Conservation (phyloP, 1,139 yeast species). For the Yamadazyma siamensis region DNA sequence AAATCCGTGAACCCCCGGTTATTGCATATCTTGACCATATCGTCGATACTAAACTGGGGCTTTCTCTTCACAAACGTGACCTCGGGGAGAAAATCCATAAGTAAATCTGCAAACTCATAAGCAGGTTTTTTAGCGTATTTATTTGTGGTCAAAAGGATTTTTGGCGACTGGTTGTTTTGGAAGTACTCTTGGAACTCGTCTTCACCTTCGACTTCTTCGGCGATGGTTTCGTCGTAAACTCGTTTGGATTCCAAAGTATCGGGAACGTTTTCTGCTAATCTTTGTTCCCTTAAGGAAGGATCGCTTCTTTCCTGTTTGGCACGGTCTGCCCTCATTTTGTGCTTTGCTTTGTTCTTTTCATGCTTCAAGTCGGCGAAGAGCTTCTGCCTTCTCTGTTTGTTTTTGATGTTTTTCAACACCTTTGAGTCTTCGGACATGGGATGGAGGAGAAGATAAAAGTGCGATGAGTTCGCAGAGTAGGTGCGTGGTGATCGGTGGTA, state of each 20-base stretch:
- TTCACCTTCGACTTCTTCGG: constrained; percentile 68
- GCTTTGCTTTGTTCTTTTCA: constrained; percentile 73
- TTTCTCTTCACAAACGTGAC: constrained; percentile 85
- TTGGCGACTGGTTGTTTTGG: constrained; percentile 59
- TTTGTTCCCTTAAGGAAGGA: constrained; percentile 76
- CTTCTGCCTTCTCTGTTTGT: constrained; percentile 78
- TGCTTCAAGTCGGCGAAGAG: constrained; percentile 72
- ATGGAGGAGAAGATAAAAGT: constrained; percentile 3
- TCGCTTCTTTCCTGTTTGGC: constrained; percentile 81
- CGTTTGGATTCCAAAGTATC: constrained; percentile 86
- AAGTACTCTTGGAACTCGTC: constrained; percentile 76
- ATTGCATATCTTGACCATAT: constrained; percentile 77
- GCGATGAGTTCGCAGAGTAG: constrained; percentile 4
- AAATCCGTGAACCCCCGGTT: constrained; percentile 86
- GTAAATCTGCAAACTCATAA: constrained; percentile 83
- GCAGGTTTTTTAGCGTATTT: constrained; percentile 84
- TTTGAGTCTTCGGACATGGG: constrained; percentile 16
- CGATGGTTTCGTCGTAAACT: constrained; percentile 86
- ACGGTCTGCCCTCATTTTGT: constrained; percentile 68
- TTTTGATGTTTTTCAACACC: constrained; percentile 51
- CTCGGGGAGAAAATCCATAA: constrained; percentile 82
- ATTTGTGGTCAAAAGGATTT: constrained; percentile 84
- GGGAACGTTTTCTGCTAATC: constrained; percentile 78
- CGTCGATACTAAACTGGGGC: constrained; percentile 74
- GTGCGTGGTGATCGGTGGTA: no score